Percentiles rank a stretch among this genome's conserved stretches.
phyloP scores from a whole-genome alignment of 805 yeast genomes.

The Saccharomycodes ludwigii region DNA sequence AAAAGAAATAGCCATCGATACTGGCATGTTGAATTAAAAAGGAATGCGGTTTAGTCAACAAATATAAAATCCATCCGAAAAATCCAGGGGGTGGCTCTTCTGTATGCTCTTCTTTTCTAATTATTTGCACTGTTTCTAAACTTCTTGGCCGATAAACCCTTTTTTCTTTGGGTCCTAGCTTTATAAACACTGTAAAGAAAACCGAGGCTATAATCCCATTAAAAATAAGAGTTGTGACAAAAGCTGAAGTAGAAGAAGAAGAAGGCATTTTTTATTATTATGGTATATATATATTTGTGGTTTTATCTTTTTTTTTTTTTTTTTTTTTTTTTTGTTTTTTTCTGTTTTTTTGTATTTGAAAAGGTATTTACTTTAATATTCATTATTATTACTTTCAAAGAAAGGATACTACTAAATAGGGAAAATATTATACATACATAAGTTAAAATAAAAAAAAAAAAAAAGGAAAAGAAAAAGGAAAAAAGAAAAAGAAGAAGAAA shows the following conservation, averaged over 20 bases:
- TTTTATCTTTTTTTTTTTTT: neutral
- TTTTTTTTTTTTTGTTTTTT: neutral
- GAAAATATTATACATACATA: neutral
- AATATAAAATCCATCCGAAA: slow-evolving; percentile 41
- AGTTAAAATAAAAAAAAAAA: neutral
- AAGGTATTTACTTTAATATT: neutral
- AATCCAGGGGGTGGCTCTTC: slow-evolving; percentile 55
- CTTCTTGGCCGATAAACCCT: slow-evolving; percentile 78
- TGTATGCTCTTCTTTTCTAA: slow-evolving; percentile 39
- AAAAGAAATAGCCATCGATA: slow-evolving; percentile 64
- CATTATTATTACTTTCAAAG: neutral
- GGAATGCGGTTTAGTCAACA: slow-evolving; percentile 44
- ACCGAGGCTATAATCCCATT: slow-evolving; percentile 47
- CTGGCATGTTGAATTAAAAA: slow-evolving; percentile 60
- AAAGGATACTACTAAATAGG: neutral
- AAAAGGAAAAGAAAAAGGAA: neutral
- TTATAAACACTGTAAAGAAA: slow-evolving; percentile 48
- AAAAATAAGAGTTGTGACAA: slow-evolving; percentile 58
- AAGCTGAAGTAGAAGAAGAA: slow-evolving; percentile 59
- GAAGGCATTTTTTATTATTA: slow-evolving; percentile 12
- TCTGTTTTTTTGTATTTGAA: neutral
- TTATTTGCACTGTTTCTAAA: slow-evolving; percentile 24
- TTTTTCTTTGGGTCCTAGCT: slow-evolving; percentile 50
- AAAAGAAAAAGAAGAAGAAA: neutral
- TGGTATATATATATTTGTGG: neutral